Base-by-base conservation (phyloP, 352 stramenopile species). In the Phytophthora crassamura region DNA sequence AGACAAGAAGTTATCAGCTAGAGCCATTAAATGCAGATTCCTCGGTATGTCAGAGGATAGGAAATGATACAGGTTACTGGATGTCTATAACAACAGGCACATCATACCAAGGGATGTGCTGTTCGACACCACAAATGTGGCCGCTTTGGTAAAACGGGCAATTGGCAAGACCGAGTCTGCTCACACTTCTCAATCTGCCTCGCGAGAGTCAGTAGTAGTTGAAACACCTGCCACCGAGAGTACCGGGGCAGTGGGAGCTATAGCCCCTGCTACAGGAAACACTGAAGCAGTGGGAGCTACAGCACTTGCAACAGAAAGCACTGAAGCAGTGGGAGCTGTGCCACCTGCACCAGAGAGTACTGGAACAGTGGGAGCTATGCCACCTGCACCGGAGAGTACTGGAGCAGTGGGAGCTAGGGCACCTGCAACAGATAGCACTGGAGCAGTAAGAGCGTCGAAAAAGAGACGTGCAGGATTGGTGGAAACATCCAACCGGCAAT, bases 11-110 rank as follows among this genome's bases (percentile, higher is more conserved):
- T 8, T 55, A 16, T 55, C 48, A 34, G 48, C 48, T 20, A 18
- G 48, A 33, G 48, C 48, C 15, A 15, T 55, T 18, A 55, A 55
- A 14, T 55, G 48, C 48, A 34, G 33, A 18, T 55, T 55, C 33
- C 34, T 55, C 7, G 48, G 48, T 18, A 55, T 55, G 9, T 55
- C 32, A n/a, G 33, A 55, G 12, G 16, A 55, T 16, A 35, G 16
- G 3, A 55, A 55, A 35, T 18, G 34, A 30, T 46, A 42, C 33
- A 30, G 48, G 7, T 20, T 55, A 22, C 12, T 16, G 43, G 43
- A 51, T 38, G 20, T 51, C 20, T 51, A 39, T 22, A 51, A 51
- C 14, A 41, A 41, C 35, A 41, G 15, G 35, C 35, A 41, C 35
- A 12, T 41, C 15, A 41, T 41, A 12, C n/a, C 35, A 41, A 41